Percentiles rank a stretch among this genome's conserved stretches.
Conservation (phyloP, 2,329 filamentous ascomycete genomes). For the Ophiostoma sp. region DNA sequence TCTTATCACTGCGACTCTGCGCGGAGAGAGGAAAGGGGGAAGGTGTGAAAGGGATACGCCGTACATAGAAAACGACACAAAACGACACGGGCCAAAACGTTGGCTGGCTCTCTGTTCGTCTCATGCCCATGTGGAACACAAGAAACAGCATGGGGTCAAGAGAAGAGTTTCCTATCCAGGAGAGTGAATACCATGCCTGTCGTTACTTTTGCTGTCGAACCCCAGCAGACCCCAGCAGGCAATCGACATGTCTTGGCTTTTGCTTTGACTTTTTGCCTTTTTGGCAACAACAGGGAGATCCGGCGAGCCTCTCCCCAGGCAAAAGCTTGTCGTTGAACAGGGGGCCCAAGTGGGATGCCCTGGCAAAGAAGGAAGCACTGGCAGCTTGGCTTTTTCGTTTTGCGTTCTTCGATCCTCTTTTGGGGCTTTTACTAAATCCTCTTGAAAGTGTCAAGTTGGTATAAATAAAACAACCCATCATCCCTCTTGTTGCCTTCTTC, state of each 20-base stretch:
- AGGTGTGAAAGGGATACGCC: background rate
- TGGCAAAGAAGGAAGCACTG: background rate
- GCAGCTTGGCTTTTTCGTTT: background rate
- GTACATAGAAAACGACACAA: background rate
- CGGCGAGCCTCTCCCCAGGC: background rate
- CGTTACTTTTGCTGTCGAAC: background rate
- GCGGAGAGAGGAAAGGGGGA: background rate
- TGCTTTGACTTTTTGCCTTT: background rate
- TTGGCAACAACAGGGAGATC: background rate
- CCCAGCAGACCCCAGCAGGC: background rate
- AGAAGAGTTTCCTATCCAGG: background rate
- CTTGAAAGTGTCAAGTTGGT: background rate
- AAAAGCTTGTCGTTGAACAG: slow-evolving; percentile 13
- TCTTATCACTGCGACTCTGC: slow-evolving; percentile 1
- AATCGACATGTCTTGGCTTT: slow-evolving; percentile 9
- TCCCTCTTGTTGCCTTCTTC: background rate
- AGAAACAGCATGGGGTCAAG: background rate
- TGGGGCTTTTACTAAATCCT: background rate
- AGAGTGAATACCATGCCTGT: background rate
- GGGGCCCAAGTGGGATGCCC: background rate
- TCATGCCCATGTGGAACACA: slow-evolving; percentile 19
- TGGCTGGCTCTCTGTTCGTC: slow-evolving; percentile 15
- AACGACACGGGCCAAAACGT: slow-evolving; percentile 10
- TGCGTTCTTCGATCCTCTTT: background rate
- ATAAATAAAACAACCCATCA: slow-evolving; percentile 6